Conservation (phyloP, 129 eudicot species). For the Flaveria trinervia region DNA sequence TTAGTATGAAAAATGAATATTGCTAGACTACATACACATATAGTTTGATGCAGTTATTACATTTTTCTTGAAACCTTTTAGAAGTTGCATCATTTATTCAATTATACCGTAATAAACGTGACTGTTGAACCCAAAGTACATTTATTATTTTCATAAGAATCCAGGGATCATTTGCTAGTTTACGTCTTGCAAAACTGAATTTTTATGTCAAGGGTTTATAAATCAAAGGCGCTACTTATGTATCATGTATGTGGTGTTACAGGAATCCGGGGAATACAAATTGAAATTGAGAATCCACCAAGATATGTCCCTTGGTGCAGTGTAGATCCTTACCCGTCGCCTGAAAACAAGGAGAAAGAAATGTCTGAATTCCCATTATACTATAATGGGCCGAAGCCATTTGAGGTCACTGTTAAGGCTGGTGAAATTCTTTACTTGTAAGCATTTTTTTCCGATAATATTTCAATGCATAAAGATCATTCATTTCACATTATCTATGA, state of each 20-base stretch:
- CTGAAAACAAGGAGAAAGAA: conserved; percentile 46
- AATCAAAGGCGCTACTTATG: neutral
- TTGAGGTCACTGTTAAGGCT: conserved; percentile 88
- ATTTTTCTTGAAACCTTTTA: neutral
- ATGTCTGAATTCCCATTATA: conserved; percentile 63
- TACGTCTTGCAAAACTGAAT: neutral
- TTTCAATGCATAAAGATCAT: neutral
- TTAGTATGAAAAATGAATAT: neutral
- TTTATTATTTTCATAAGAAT: neutral
- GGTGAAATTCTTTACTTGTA: conserved; percentile 95
- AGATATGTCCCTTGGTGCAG: conserved; percentile 93
- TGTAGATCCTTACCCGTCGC: conserved; percentile 72
- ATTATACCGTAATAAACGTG: neutral
- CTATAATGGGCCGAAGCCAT: conserved; percentile 83
- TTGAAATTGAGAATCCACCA: conserved; percentile 71
- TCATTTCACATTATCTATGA: neutral
- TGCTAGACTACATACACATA: neutral
- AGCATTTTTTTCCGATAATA: conserved; percentile 29
- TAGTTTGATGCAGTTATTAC: neutral
- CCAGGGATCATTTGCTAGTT: neutral
- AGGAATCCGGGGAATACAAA: conserved; percentile 63
- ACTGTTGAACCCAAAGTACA: neutral
- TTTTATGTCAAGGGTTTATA: neutral
- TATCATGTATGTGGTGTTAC: conserved; percentile 2
- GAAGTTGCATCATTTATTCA: neutral